These are phyloP conservation scores for Coniferiporia sulphurascens DNA, from an alignment of 1,284 basidiomycete genomes.

Conservation along the genomic window DNA sequence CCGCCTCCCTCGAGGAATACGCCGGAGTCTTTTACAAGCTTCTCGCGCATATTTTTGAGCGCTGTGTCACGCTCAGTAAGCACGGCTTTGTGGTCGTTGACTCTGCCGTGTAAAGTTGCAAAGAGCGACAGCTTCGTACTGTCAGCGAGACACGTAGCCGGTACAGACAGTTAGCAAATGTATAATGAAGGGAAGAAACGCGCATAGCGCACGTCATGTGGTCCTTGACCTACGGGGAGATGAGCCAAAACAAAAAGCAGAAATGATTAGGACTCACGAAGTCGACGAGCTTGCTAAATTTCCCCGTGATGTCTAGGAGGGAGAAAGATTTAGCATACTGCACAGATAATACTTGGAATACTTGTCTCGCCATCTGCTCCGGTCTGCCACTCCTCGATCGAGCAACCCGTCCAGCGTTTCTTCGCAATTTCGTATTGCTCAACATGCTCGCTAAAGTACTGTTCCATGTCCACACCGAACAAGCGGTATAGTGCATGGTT, in stretches of 20 bases:
- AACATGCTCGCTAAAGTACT: conserved; percentile 14
- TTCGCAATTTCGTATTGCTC: conserved; percentile 20
- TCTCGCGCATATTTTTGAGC: conserved; percentile 17
- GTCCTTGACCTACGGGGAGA: conserved; percentile 17
- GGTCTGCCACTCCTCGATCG: conserved; percentile 20
- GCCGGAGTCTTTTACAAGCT: conserved; percentile 20
- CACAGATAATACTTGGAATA: neutral
- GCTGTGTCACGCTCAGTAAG: conserved; percentile 10
- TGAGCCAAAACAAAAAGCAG: neutral
- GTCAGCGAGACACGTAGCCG: neutral
- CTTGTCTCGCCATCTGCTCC: conserved; percentile 18
- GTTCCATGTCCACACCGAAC: conserved; percentile 18
- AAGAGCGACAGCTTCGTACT: conserved; percentile 20
- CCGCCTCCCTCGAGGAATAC: conserved; percentile 14
- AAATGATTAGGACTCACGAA: conserved; percentile 12
- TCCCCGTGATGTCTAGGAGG: conserved; percentile 16
- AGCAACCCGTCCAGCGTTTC: conserved; percentile 19
- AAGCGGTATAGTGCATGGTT: conserved; percentile 11
- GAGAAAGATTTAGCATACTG: neutral
- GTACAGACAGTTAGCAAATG: neutral
- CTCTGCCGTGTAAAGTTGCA: conserved; percentile 16
- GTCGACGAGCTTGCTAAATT: conserved; percentile 16
- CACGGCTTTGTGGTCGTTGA: conserved; percentile 15
- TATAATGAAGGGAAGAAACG: neutral
- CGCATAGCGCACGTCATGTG: conserved; percentile 18